Evolutionary conservation across 805 yeast species (phyloP).

Genomic region (Metschnikowia bowlesiae): DNA sequence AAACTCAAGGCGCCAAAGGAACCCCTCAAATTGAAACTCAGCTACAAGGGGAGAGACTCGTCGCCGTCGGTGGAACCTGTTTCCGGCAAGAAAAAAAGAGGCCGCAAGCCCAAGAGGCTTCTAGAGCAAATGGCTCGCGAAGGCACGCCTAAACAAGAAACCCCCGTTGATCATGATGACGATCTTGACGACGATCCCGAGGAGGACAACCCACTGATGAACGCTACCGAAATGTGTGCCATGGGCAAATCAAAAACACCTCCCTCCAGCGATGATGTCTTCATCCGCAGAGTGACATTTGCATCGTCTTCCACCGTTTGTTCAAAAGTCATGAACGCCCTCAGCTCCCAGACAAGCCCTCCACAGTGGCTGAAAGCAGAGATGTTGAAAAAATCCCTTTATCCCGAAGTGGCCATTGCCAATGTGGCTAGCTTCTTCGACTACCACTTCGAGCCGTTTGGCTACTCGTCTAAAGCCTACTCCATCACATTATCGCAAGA

Average conservation of each 20-base stretch:
- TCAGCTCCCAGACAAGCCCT: slow-evolving; percentile 8
- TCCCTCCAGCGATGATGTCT: slow-evolving; percentile 16
- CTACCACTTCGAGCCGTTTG: slow-evolving; percentile 35
- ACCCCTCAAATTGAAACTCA: slow-evolving; percentile 26
- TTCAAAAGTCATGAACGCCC: slow-evolving; percentile 8
- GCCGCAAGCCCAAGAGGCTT: slow-evolving; percentile 21
- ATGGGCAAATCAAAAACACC: slow-evolving; percentile 14
- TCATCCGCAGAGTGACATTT: slow-evolving; percentile 15
- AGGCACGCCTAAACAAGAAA: slow-evolving; percentile 11
- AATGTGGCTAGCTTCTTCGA: slow-evolving; percentile 30
- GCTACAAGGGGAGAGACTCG: slow-evolving; percentile 18
- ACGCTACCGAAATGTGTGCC: slow-evolving; percentile 13
- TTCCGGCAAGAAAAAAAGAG: slow-evolving; percentile 19
- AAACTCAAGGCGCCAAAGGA: slow-evolving; percentile 24
- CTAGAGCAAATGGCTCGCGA: slow-evolving; percentile 16
- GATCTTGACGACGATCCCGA: slow-evolving; percentile 7
- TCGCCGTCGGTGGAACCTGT: slow-evolving; percentile 11
- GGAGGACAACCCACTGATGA: slow-evolving; percentile 4
- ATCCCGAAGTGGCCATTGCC: slow-evolving; percentile 29
- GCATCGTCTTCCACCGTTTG: slow-evolving; percentile 10
- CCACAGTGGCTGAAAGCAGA: slow-evolving; percentile 24
- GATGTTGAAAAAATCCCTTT: slow-evolving; percentile 19
- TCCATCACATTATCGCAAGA: slow-evolving; percentile 46
- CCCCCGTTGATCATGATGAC: slow-evolving; percentile 6
- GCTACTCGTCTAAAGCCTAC: slow-evolving; percentile 33